Conservation (phyloP, 2,329 filamentous ascomycete genomes). For the Coniochaeta pulveracea region DNA sequence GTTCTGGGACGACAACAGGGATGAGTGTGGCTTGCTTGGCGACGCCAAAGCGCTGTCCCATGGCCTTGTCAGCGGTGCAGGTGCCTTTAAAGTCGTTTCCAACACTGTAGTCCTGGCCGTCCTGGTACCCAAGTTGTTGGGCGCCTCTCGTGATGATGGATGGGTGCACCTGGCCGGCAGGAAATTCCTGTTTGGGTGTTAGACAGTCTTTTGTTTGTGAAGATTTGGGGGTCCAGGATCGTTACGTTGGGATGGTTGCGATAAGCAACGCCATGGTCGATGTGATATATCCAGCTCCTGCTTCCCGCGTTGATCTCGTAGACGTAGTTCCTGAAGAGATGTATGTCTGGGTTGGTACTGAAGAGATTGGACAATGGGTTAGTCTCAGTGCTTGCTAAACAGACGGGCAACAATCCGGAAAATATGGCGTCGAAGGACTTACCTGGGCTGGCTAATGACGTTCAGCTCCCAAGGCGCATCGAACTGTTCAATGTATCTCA, state of each 20-base stretch:
- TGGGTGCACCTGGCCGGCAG: background rate
- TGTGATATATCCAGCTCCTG: slow-evolving; percentile 1
- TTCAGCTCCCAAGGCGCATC: no score
- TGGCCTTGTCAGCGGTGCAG: slow-evolving; percentile 2
- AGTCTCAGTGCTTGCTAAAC: no score
- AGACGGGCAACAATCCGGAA: no score
- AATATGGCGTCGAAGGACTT: no score
- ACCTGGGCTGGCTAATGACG: no score
- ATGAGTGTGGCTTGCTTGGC: slow-evolving; percentile 2
- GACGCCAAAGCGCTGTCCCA: background rate
- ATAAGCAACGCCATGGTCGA: background rate
- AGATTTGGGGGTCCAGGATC: no score
- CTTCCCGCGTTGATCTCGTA: background rate
- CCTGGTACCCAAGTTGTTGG: background rate
- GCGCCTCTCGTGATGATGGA: background rate
- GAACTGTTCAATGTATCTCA: no score
- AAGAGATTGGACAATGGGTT: no score
- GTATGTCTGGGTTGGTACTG: background rate
- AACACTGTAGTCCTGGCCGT: background rate
- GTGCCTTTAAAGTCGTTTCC: background rate
- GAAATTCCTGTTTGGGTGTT: slow-evolving; percentile 3
- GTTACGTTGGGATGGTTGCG: background rate
- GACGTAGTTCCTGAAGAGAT: slow-evolving; percentile 1
- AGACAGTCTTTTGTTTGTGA: no score
- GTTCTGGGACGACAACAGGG: background rate